Percentiles rank a stretch among this genome's conserved stretches.
Conservation (phyloP, 2,329 filamentous ascomycete genomes). For the Trichoderma cornu-damae region DNA sequence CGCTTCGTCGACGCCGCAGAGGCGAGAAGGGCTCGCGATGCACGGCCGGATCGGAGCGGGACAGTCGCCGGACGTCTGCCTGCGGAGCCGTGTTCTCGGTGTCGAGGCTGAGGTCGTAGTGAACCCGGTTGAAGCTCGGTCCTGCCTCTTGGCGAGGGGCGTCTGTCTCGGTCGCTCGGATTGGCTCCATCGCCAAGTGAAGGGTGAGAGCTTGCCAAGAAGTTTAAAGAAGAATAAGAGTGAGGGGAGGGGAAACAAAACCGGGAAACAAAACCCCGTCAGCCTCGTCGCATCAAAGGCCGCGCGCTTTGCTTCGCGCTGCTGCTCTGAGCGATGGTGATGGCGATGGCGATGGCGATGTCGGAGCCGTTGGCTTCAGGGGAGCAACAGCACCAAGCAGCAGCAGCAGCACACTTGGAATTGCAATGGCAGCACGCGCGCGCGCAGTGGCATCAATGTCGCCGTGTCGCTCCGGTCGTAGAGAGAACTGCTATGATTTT, state of each 20-base stretch:
- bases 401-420: background rate
- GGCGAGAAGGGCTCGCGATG: constrained; percentile 29
- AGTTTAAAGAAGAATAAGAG: too few species aligned
- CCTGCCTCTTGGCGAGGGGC: background rate
- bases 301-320: background rate
- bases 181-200: background rate
- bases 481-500: too few species aligned
- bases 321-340: background rate
- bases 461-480: background rate
- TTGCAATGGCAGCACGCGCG: background rate
- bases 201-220: too few species aligned
- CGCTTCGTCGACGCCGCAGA: constrained; percentile 37
- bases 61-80: constrained; percentile 11
- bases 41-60: constrained; percentile 28
- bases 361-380: background rate
- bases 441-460: background rate
- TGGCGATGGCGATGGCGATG: background rate
- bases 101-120: constrained; percentile 28
- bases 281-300: background rate
- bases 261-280: background rate
- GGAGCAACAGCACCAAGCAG: too few species aligned
- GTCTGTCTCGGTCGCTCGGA: background rate
- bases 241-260: too few species aligned
- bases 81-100: constrained; percentile 27
- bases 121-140: constrained; percentile 23